Base-by-base conservation (phyloP, 306 rosid species). In the Dalbergia cultrata region DNA sequence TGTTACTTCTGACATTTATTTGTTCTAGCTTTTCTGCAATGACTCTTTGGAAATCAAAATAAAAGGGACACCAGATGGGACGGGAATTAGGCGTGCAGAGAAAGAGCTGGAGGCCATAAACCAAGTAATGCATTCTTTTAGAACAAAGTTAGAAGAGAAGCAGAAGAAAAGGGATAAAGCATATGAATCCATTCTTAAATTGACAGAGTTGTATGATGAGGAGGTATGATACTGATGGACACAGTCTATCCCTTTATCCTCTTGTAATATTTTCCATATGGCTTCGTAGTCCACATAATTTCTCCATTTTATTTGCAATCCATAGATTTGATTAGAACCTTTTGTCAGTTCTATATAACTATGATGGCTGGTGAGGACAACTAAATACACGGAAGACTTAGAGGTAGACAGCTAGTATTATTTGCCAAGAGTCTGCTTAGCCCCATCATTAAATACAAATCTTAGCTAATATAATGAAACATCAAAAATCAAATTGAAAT, bases 121-220 rank as follows among this genome's bases (percentile, higher is more conserved):
- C 43, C 37, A 34, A 49, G 67, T 13, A 31, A 11, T 70, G 52
- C 16, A 18, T 41, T 76, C 17, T 41, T 52, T 52, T 19, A 17
- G 3, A 73, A 59, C 9, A 43, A 74, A 74, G 35, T 31, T 77
- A 63, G 5, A 22, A 18, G 75, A 77, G 22, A 77, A 19, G 52
- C 12, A 18, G 26, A 53, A 41, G 45, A 70, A 21, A 70, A 70
- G 53, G 75, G 75, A 13, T 35, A 43, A 71, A 77, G 75, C 74
- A 77, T 70, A 77, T 72, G n/a, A 82, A 60, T 53, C 68, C 31
- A 70, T 76, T 22, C 66, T 63, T 5, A 58, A 82, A 31, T 9
- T 71, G 70, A 77, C 44, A 35, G 54, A 43, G 7, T 7, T 44
- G 35, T 34, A 77, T 64, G 62, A 77, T 54, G 69, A 1, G 26